Conservation (phyloP, 1,284 basidiomycete species). For the Ustilago hordei region DNA sequence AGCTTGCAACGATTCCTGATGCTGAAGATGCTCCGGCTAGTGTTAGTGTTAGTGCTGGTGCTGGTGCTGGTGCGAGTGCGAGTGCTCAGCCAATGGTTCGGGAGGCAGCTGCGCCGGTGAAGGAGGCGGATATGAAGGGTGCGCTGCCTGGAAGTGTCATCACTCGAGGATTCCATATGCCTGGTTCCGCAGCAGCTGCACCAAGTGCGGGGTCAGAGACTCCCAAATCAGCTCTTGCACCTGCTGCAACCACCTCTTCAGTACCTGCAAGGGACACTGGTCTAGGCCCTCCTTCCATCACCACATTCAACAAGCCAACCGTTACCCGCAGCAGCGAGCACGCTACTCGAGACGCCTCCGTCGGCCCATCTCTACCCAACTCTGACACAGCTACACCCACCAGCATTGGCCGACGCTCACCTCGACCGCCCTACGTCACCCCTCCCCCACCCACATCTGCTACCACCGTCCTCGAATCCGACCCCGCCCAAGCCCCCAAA, state of each 20-base stretch:
- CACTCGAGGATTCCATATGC: slow-evolving; percentile 49
- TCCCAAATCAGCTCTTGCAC: slow-evolving; percentile 8
- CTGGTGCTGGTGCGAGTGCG: not conserved
- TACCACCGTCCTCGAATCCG: slow-evolving; percentile 43
- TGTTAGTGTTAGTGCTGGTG: slow-evolving; percentile 15
- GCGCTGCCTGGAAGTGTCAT: slow-evolving; percentile 46
- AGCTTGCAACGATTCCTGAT: slow-evolving; percentile 49
- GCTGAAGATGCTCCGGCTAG: slow-evolving; percentile 38
- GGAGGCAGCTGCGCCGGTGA: not conserved
- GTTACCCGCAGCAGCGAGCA: slow-evolving; percentile 12
- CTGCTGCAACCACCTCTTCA: not conserved
- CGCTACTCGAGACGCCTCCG: slow-evolving; percentile 22
- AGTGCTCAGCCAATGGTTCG: slow-evolving; percentile 12
- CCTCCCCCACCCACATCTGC: slow-evolving; percentile 61
- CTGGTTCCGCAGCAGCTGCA: slow-evolving; percentile 3
- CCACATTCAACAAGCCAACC: slow-evolving; percentile 22
- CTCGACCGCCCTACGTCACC: slow-evolving; percentile 58
- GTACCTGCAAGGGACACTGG: slow-evolving; percentile 13
- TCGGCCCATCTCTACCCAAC: slow-evolving; percentile 27
- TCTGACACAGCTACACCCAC: slow-evolving; percentile 45
- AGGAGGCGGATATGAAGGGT: slow-evolving; percentile 30
- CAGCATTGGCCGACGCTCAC: slow-evolving; percentile 53
- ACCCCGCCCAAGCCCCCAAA: slow-evolving; percentile 45
- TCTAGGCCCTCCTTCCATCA: slow-evolving; percentile 24
- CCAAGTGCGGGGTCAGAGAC: slow-evolving; percentile 5